These are phyloP conservation scores for Ceratocystis cubensis DNA, from an alignment of 2,329 filamentous ascomycete species.

Conservation along the genomic window DNA sequence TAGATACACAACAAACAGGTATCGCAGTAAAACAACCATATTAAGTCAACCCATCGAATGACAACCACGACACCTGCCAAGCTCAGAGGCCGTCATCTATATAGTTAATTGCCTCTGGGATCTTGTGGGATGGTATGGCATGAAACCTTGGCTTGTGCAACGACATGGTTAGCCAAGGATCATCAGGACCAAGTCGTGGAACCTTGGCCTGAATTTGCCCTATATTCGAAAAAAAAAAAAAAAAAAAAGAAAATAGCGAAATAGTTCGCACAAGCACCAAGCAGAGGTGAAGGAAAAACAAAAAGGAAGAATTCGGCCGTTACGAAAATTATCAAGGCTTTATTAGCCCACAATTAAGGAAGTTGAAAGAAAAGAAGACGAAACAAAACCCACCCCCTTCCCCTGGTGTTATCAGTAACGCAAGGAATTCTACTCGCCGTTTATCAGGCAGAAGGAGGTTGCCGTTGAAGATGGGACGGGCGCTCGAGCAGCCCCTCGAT, in stretches of 20 bases:
- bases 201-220: not conserved
- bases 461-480: constrained; percentile 30
- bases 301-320: constrained; percentile 1
- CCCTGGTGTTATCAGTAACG: not conserved
- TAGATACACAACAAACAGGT: not conserved
- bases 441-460: constrained; percentile 19
- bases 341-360: not conserved
- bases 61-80: constrained; percentile 1
- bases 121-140: not conserved
- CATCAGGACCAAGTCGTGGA: not conserved
- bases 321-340: constrained; percentile 2
- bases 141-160: constrained; percentile 7
- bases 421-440: not conserved
- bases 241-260: not conserved
- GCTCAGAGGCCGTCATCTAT: not conserved
- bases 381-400: not conserved
- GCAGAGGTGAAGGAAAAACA: no score
- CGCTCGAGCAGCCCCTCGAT: constrained; percentile 51
- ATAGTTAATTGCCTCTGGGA: not conserved
- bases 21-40: not conserved
- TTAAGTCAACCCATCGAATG: not conserved
- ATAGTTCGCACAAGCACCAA: not conserved
- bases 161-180: constrained; percentile 1
- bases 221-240: not conserved
- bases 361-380: constrained; percentile 5